These are phyloP conservation scores for Lentinula guzmanii DNA, from an alignment of 768 basidiomycete species.

Conservation along the genomic window DNA sequence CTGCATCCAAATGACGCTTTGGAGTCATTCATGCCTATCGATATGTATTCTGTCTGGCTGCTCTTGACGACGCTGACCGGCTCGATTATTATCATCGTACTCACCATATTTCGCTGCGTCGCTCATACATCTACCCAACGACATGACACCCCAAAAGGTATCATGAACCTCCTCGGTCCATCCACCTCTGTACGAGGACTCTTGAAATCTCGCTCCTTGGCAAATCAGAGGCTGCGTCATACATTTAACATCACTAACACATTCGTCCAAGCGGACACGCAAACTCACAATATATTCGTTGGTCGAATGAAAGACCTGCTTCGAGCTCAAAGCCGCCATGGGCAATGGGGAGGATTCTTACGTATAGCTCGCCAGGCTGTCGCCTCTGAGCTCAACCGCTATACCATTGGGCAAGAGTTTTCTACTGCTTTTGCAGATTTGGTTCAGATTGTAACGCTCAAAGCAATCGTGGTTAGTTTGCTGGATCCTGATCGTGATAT, in stretches of 20 bases:
- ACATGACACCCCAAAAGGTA: not conserved
- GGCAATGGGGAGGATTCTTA: slow-evolving; percentile 27
- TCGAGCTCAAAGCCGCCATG: slow-evolving; percentile 12
- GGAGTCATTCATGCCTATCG: too few relatives aligned
- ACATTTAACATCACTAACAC: slow-evolving; percentile 40
- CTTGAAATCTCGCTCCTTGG: slow-evolving; percentile 24
- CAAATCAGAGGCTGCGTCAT: slow-evolving; percentile 28
- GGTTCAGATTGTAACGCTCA: slow-evolving; percentile 39
- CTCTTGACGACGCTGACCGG: not conserved
- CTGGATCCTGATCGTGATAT: slow-evolving; percentile 25
- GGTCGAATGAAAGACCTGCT: slow-evolving; percentile 23
- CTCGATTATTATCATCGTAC: not conserved
- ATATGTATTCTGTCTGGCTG: too few relatives aligned
- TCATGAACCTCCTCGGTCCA: not conserved
- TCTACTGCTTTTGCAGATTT: slow-evolving; percentile 28
- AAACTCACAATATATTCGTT: slow-evolving; percentile 30
- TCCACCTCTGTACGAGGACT: slow-evolving; percentile 8
- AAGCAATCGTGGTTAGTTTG: slow-evolving; percentile 35
- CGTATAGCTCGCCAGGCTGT: slow-evolving; percentile 23
- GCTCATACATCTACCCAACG: not conserved
- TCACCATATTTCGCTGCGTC: not conserved
- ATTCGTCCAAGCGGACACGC: slow-evolving; percentile 37
- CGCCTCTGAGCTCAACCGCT: slow-evolving; percentile 4
- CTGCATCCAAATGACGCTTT: too few relatives aligned
- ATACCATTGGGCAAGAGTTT: not conserved